Conservation (phyloP, 1,284 basidiomycete species). For the Vanrija sp. region DNA sequence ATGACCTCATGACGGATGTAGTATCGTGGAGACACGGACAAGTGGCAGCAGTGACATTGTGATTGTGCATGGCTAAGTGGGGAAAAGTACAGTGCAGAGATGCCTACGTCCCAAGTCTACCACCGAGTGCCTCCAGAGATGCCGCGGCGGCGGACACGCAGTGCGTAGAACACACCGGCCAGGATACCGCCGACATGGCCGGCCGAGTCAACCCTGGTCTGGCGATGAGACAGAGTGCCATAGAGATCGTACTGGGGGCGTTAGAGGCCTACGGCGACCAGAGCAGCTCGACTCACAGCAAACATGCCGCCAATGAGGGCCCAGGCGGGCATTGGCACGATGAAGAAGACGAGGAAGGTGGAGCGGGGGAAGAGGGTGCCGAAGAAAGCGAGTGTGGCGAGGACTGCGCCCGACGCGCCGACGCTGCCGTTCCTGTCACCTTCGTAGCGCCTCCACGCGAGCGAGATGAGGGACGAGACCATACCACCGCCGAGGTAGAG, state of each 20-base stretch:
- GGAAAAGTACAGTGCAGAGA: too few relatives aligned
- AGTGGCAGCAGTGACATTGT: too few relatives aligned
- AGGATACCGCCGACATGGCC: conserved; percentile 76
- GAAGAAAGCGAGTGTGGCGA: conserved; percentile 57
- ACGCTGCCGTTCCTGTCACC: conserved; percentile 50
- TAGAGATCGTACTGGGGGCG: conserved; percentile 30
- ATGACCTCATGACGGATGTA: too few relatives aligned
- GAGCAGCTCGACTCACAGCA: conserved; percentile 39
- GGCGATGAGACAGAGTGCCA: conserved; percentile 10
- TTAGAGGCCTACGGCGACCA: not conserved
- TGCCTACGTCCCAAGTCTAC: too few relatives aligned
- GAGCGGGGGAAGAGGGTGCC: conserved; percentile 65
- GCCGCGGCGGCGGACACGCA: conserved; percentile 21
- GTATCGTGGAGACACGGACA: too few relatives aligned
- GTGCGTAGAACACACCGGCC: conserved; percentile 62
- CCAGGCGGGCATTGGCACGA: conserved; percentile 83
- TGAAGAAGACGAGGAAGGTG: conserved; percentile 72
- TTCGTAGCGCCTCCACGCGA: conserved; percentile 55
- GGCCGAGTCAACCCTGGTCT: conserved; percentile 58
- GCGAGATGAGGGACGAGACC: conserved; percentile 59
- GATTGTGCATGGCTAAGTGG: too few relatives aligned
- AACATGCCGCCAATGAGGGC: conserved; percentile 69
- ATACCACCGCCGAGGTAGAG: conserved; percentile 73
- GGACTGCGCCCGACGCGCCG: conserved; percentile 58
- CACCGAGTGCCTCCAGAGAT: not conserved